phyloP scores from a whole-genome alignment of 78 protist species.

The Kipferlia bialata region DNA sequence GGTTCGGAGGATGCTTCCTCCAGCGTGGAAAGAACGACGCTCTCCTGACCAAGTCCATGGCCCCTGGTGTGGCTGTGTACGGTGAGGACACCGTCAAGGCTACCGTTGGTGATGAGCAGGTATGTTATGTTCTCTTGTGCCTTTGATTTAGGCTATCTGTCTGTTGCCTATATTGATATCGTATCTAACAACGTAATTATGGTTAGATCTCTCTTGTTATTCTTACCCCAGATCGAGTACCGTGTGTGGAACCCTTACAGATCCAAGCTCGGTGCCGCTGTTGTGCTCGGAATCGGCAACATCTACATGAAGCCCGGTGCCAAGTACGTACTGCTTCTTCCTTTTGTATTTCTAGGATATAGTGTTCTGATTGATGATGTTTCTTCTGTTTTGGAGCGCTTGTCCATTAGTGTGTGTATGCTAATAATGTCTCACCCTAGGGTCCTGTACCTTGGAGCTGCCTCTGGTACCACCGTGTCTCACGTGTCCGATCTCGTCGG shows the following conservation, averaged over 20 bases:
- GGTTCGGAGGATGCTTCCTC: conserved; percentile 43
- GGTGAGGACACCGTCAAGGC: conserved; percentile 92
- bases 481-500: conserved; percentile 97
- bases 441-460: conserved; percentile 98
- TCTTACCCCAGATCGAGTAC: conserved; percentile 97
- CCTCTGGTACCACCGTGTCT: conserved; percentile 98
- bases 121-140: no score
- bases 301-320: conserved; percentile 84
- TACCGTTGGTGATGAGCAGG: conserved; percentile 31
- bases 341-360: no score
- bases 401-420: no score
- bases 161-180: no score
- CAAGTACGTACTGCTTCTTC: no score
- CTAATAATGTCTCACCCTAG: no score
- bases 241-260: conserved; percentile 99
- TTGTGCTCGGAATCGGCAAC: conserved; percentile 85
- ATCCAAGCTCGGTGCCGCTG: conserved; percentile 96
- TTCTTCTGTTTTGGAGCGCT: no score
- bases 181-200: no score
- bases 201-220: no score
- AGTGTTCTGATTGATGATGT: no score
- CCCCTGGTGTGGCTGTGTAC: conserved; percentile 91
- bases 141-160: no score
- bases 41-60: conserved; percentile 72
- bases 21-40: conserved; percentile 68